Conservation (phyloP, 2,329 filamentous ascomycete species). For the Fusarium sp. region DNA sequence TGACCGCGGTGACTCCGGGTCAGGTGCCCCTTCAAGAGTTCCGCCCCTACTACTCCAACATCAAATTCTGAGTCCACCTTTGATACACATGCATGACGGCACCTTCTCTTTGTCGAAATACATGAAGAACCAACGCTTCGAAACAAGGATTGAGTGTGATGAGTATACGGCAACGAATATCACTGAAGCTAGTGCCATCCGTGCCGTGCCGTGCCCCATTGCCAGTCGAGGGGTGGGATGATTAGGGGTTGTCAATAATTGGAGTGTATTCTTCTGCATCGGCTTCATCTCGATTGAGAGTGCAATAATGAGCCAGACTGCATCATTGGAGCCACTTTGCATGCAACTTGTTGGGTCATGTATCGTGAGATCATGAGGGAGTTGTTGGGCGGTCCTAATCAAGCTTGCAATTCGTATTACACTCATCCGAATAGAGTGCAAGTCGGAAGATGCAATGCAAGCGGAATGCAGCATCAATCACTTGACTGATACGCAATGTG, state of each 20-base stretch:
- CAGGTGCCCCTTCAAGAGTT: slow-evolving; percentile 14
- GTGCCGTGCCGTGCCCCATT: slow-evolving; percentile 29
- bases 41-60: slow-evolving; percentile 26
- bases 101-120: slow-evolving; percentile 14
- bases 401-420: slow-evolving; percentile 40
- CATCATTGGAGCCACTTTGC: slow-evolving; percentile 40
- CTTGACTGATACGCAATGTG: slow-evolving; percentile 52
- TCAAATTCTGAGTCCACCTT: slow-evolving; percentile 18
- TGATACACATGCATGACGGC: slow-evolving; percentile 18
- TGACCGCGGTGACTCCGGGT: slow-evolving; percentile 23
- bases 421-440: slow-evolving; percentile 20
- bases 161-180: slow-evolving; percentile 6
- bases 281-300: slow-evolving; percentile 32
- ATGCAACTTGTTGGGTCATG: slow-evolving; percentile 45
- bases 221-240: slow-evolving; percentile 20
- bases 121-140: slow-evolving; percentile 22
- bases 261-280: slow-evolving; percentile 25
- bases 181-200: slow-evolving; percentile 22
- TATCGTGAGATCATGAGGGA: slow-evolving; percentile 21
- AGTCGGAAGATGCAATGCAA: slow-evolving; percentile 39
- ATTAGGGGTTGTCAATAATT: slow-evolving; percentile 14
- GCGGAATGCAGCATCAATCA: slow-evolving; percentile 47
- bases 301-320: slow-evolving; percentile 9
- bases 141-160: slow-evolving; percentile 28
- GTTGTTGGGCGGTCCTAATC: slow-evolving; percentile 36